Percentiles rank a stretch among this genome's conserved stretches.
These are phyloP conservation scores for Hypoxylon trugodes DNA, from an alignment of 495 filamentous ascomycete species.

Conservation along the genomic window DNA sequence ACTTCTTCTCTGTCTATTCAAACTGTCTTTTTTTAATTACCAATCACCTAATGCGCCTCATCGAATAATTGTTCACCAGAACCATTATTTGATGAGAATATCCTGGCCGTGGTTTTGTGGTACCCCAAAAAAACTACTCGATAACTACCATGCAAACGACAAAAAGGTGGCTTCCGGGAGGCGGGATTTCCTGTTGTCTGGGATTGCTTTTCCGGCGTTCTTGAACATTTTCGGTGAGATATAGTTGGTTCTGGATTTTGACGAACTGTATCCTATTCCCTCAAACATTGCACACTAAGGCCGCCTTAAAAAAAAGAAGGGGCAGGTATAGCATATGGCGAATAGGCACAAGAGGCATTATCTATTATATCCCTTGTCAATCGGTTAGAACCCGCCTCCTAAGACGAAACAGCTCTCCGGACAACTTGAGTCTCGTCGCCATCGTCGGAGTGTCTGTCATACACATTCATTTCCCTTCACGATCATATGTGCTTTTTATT, in stretches of 20 bases:
- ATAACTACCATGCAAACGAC: constrained; percentile 29
- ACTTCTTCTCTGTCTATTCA: constrained; percentile 53
- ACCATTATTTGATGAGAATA: constrained; percentile 22
- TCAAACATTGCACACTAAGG: constrained; percentile 26
- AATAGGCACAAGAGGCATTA: constrained; percentile 39
- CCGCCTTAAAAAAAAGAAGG: constrained; percentile 4
- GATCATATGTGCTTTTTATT: constrained; percentile 41
- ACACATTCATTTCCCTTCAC: constrained; percentile 39
- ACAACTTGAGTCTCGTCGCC: constrained; percentile 22
- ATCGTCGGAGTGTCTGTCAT: constrained; percentile 27
- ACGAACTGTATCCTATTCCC: constrained; percentile 30
- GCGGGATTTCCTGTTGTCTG: constrained; percentile 35
- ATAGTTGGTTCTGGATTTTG: constrained; percentile 49
- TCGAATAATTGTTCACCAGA: constrained; percentile 24
- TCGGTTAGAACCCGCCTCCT: constrained; percentile 14
- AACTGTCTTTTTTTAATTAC: constrained; percentile 58
- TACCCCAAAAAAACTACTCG: constrained; percentile 19
- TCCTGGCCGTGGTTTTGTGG: constrained; percentile 27
- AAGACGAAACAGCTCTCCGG: constrained; percentile 10
- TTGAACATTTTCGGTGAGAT: constrained; percentile 51
- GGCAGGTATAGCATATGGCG: constrained; percentile 36
- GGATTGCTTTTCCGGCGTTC: constrained; percentile 44
- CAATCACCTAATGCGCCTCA: constrained; percentile 53
- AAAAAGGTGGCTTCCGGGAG: constrained; percentile 39
- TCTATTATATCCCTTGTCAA: constrained; percentile 31